Base-by-base conservation (phyloP, 2,329 filamentous ascomycete species). In the Fusarium chlamydosporum region DNA sequence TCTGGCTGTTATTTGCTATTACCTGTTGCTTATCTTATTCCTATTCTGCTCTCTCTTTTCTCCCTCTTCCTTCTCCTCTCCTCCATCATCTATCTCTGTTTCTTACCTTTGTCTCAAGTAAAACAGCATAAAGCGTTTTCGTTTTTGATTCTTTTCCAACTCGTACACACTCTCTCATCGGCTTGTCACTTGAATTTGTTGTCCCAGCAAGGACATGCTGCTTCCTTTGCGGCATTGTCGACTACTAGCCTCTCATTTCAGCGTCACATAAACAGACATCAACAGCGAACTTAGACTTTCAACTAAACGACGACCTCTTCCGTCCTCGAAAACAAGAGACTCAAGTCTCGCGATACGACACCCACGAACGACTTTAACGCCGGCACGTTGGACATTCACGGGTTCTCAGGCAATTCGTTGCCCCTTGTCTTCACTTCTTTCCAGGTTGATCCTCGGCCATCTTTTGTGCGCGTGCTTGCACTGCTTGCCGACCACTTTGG, bases 361-460 rank as follows among this genome's bases (percentile, higher is more conserved):
- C 61, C 47, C 50, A 26, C 48, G 61, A 67, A 72, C 57, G 57
- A 67, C 42, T 65, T 65, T 47, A 68, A 70, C 60, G 56, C 67
- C 70, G 71, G 68, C 66, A 68, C 66, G 66, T 73, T 74, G 71
- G 61, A 74, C 55, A 57, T 65, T 67, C 45, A 63, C 70, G 60
- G 71, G 71, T 57, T 56, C 52, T 56, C 29, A 54, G 70, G 72
- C 72, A 74, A 67, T 57, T 67, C 58, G 53, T 71, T 74, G 65
- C 66, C 65, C 50, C 54, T 61, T 61, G 50, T 61, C 55, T 73
- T 75, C 72, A 60, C 52, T 74, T 77, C 72, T 70, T 76, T 71
- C 74, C 83, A 84, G 85, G 85, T 87, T 87, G 85, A 87, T 80
- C 85, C 85, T 87, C 78, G 85, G 84, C 82, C 78, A 66, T 76